These are phyloP conservation scores for Sedum album DNA, from an alignment of 164 flowering plant species.

Conservation along the genomic window DNA sequence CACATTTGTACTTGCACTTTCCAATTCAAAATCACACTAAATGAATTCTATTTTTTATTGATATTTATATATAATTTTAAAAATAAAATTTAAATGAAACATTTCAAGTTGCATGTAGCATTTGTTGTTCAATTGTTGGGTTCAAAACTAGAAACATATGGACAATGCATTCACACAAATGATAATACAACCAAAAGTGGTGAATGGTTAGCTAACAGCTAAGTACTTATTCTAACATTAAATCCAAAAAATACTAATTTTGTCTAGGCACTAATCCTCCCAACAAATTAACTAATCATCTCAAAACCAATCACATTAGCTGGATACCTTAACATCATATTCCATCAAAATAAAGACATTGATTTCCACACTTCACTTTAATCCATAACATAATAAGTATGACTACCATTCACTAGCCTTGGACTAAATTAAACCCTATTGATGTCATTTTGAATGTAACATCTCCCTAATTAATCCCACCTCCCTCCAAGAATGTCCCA, in stretches of 20 bases:
- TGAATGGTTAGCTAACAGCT: not conserved
- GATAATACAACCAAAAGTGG: not conserved
- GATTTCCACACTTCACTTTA: constrained; percentile 1
- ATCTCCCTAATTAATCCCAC: not conserved
- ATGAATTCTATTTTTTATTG: no score
- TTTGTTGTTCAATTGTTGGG: no score
- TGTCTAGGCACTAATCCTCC: not conserved
- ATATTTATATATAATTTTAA: no score
- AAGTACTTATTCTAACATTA: not conserved
- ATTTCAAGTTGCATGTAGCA: no score
- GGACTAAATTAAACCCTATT: not conserved
- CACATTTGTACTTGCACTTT: not conserved
- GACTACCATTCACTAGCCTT: not conserved
- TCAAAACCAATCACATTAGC: constrained; percentile 7
- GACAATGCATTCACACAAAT: not conserved
- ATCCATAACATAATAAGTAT: not conserved
- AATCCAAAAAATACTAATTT: not conserved
- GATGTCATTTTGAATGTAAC: not conserved
- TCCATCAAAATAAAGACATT: not conserved
- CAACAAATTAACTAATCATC: not conserved
- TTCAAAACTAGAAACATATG: not conserved
- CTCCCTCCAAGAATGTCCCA: not conserved
- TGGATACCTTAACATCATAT: not conserved
- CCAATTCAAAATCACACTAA: no score
- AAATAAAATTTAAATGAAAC: no score